Conservation (phyloP, 345 rosid genomes). For the Boechera divaricarpa region DNA sequence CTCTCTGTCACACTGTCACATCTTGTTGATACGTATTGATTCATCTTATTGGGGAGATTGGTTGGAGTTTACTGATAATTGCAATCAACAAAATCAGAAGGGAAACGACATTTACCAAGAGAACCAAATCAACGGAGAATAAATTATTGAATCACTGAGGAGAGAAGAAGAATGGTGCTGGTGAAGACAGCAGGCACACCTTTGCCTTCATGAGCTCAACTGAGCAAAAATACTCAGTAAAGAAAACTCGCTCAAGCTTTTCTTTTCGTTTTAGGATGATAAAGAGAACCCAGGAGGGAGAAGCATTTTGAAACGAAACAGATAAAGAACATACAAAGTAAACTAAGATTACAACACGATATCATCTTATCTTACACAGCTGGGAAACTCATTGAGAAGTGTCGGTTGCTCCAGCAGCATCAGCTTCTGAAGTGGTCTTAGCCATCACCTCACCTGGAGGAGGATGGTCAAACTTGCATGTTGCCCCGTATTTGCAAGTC, state of each 20-base stretch:
- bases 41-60: not conserved
- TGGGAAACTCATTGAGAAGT: conserved; percentile 33
- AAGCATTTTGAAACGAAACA: conserved; percentile 12
- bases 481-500: conserved; percentile 79
- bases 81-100: not conserved
- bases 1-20: conserved; percentile 16
- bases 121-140: not conserved
- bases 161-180: not conserved
- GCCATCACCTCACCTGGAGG: conserved; percentile 92
- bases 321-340: conserved; percentile 17
- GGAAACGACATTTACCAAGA: not conserved
- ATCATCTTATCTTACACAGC: conserved; percentile 41
- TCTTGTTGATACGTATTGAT: not conserved
- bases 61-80: conserved; percentile 2
- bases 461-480: conserved; percentile 95
- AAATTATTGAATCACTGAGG: conserved; percentile 5
- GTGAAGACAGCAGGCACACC: not conserved
- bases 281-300: not conserved
- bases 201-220: conserved; percentile 4
- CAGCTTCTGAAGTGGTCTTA: conserved; percentile 51
- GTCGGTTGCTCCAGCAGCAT: conserved; percentile 25
- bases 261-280: conserved; percentile 29
- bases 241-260: conserved; percentile 27
- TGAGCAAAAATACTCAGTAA: conserved; percentile 13
- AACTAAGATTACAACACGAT: conserved; percentile 39